A percentile compares a stretch with the other conserved stretches of the same genome.
Evolutionary conservation across 176 grass and related monocot genomes (phyloP).

Genomic region (barley (Hordeum vulgare)): MorexV3_pseudomolecules_assembly NC_058521.1:420647780-420648279

Average conservation of each 20-base stretch:
- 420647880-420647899: background rate
- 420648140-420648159: background rate
- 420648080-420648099: background rate
- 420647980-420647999: background rate
- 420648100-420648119: background rate
- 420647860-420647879: background rate
- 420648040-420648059: background rate
- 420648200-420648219: background rate
- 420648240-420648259: background rate
- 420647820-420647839: background rate
- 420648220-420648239: background rate
- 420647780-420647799: background rate
- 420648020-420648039: background rate
- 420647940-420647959: background rate
- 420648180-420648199: background rate
- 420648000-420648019: background rate
- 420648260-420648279: constrained; percentile 11
- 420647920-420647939: background rate
- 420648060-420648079: background rate
- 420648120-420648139: background rate
- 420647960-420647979: background rate
- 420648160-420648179: background rate
- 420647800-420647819: background rate
- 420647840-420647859: background rate
- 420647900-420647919: background rate